Evolutionary conservation across 345 rosid species (phyloP), one percentile per base, ranked within the genome.

Genomic region (Syzygium oleosum): DNA sequence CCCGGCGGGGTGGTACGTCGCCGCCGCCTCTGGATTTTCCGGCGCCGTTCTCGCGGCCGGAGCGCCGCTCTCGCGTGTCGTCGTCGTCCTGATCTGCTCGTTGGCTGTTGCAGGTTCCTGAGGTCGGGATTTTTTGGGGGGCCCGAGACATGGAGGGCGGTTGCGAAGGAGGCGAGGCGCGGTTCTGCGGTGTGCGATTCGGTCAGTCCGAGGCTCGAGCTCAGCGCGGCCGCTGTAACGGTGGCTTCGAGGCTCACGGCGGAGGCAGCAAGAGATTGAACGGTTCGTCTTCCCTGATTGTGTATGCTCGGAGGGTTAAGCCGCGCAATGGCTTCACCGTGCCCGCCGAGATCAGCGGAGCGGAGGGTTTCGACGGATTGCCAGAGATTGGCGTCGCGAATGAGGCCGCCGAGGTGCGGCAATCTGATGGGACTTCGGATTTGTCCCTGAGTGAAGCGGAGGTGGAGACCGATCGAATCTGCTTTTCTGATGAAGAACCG

Each of bases 221-320:
- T 23, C 89, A 73, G 88, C 89, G 88, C 87, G 90, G 92, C 63
- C 90, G 87, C 38, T 86, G 91, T 88, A 86, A 52, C 19, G 88
- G 88, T 52, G 89, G 88, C 53, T 88, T 85, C 73, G 94, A 92
- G 56, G 90, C 89, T 86, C 90, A 84, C 87, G 85, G 93, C 23
- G 89, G 90, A 89, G 51, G 85, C 79, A 59, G 90, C 92, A 95
- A 95, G 93, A 91, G 97, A 86, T 89, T 92, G 86, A 96, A 92
- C 90, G 91, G 90, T 88, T 91, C 92, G 85, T 89, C 93, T 94
- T 95, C 98, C 84, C 91, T 89, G 79, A 93, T 95, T 84, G 99
- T 97, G 78, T 97, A 97, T 85, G 92, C 95, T 86, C 94, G 99
- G 89, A 90, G 90, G 80, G 93, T 90, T 87, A 95, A 88, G 89